These are phyloP conservation scores for Brassica cretica DNA, from an alignment of 345 rosid species.

Conservation along the genomic window DNA sequence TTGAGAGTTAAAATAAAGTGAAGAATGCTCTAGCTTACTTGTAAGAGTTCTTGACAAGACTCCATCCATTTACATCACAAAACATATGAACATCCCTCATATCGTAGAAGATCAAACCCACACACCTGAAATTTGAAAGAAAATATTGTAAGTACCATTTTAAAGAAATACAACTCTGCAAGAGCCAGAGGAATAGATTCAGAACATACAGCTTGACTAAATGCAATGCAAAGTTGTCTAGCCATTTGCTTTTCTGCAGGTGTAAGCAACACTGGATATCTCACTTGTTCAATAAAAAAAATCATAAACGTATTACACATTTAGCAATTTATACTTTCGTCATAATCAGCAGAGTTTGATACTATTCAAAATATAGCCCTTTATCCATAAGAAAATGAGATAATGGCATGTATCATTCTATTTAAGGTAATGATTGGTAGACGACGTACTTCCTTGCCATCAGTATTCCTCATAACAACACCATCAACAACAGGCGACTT, in stretches of 20 bases:
- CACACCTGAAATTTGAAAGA: slow-evolving; percentile 70
- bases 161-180: background rate
- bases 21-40: slow-evolving; percentile 57
- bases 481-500: slow-evolving; percentile 99
- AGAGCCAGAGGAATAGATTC: slow-evolving; percentile 16
- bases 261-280: slow-evolving; percentile 29
- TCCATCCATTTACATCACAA: slow-evolving; percentile 99
- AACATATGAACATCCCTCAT: slow-evolving; percentile 94
- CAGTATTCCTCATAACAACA: slow-evolving; percentile 96
- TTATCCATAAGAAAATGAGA: background rate
- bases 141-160: background rate
- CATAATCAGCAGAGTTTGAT: background rate
- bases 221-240: slow-evolving; percentile 92
- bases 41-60: slow-evolving; percentile 98
- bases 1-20: background rate
- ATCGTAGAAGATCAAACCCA: slow-evolving; percentile 97
- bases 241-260: slow-evolving; percentile 99
- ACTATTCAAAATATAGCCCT: background rate
- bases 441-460: slow-evolving; percentile 85
- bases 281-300: slow-evolving; percentile 55
- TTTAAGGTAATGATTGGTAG: background rate
- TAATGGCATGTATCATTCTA: no score
- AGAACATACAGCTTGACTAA: slow-evolving; percentile 83
- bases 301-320: background rate
- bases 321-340: no score